Evolutionary conservation across 2,329 filamentous ascomycete species (phyloP).

Genomic region (Zymoseptoria passerinii): DNA sequence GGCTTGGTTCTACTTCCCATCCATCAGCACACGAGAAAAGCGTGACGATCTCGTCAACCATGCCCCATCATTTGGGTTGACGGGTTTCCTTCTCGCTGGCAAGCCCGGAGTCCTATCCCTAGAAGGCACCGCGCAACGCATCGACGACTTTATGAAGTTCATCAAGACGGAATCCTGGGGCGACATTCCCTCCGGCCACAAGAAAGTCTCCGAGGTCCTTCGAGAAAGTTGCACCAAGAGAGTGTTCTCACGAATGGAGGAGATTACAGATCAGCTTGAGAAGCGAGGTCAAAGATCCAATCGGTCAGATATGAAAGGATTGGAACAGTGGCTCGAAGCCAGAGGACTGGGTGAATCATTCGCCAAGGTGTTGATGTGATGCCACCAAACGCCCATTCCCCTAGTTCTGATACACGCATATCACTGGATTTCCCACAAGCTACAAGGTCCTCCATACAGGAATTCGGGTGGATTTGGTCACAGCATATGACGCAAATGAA

Average conservation of each 20-base stretch:
- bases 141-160: conserved; percentile 54
- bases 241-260: conserved; percentile 48
- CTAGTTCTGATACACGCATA: not conserved
- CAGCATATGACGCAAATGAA: no score
- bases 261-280: conserved; percentile 47
- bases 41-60: conserved; percentile 49
- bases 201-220: conserved; percentile 52
- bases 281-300: conserved; percentile 44
- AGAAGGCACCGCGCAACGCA: conserved; percentile 39
- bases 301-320: conserved; percentile 45
- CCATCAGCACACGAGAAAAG: conserved; percentile 51
- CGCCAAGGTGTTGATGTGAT: conserved; percentile 33
- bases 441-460: not conserved
- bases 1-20: conserved; percentile 58
- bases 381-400: not conserved
- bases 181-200: conserved; percentile 54
- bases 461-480: no score
- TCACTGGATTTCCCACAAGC: not conserved
- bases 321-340: conserved; percentile 44
- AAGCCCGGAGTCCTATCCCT: conserved; percentile 51
- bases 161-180: conserved; percentile 58
- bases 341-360: conserved; percentile 40
- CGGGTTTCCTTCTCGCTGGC: conserved; percentile 52
- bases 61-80: conserved; percentile 46
- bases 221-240: conserved; percentile 35